A percentile compares a stretch with the other conserved stretches of the same genome.
Conservation (phyloP, 768 basidiomycete genomes). For the Grammothele lineata region DNA sequence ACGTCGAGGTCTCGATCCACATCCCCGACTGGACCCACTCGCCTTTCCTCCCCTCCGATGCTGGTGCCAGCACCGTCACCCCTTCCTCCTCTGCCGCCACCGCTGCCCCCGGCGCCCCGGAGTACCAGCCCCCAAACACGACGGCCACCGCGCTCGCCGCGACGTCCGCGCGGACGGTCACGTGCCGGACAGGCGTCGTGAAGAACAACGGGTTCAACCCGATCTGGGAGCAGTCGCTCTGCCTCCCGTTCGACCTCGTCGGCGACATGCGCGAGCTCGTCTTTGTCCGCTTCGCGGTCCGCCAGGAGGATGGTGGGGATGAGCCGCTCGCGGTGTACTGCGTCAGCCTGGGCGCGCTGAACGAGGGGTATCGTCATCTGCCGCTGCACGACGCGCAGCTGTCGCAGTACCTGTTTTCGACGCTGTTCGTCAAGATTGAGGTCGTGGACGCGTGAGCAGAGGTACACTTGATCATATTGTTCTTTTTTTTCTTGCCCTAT, state of each 20-base stretch:
- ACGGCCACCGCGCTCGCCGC: slow-evolving; percentile 24
- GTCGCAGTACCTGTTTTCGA: slow-evolving; percentile 88
- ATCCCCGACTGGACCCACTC: slow-evolving; percentile 62
- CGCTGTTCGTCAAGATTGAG: slow-evolving; percentile 76
- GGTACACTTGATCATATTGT: no score
- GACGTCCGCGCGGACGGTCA: slow-evolving; percentile 41
- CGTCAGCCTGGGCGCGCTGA: slow-evolving; percentile 63
- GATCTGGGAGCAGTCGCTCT: slow-evolving; percentile 69
- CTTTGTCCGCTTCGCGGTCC: slow-evolving; percentile 77
- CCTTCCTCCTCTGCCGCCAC: no score
- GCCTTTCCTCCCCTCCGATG: slow-evolving; percentile 4
- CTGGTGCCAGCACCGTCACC: no score
- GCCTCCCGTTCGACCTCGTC: slow-evolving; percentile 71
- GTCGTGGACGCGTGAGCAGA: slow-evolving; percentile 34
- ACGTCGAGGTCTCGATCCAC: slow-evolving; percentile 76
- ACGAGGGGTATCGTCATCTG: slow-evolving; percentile 82
- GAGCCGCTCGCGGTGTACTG: slow-evolving; percentile 74
- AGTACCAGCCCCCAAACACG: slow-evolving; percentile 14
- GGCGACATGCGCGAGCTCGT: slow-evolving; percentile 78
- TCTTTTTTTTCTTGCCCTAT: no score
- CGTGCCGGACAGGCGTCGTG: slow-evolving; percentile 55
- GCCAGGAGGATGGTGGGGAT: slow-evolving; percentile 56
- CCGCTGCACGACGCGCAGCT: slow-evolving; percentile 87
- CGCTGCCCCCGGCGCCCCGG: neutral
- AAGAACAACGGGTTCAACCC: slow-evolving; percentile 94